Conservation (phyloP, 2,329 filamentous ascomycete species). For the Neoscytalidium dimidiatum region DNA sequence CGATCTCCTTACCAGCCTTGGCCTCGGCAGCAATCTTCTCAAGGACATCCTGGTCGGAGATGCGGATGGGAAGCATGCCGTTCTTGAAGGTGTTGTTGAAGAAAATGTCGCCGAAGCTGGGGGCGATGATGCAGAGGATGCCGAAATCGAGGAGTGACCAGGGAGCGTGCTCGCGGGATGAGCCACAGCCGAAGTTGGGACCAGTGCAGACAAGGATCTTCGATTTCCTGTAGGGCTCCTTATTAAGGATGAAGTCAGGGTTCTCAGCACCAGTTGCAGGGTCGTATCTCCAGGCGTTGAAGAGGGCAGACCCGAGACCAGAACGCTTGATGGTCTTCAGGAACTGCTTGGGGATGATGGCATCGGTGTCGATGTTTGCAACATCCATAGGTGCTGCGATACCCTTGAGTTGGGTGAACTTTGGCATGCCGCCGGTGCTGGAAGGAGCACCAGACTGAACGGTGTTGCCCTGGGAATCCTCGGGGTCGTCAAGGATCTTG, state of each 20-base stretch:
- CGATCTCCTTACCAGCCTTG: slow-evolving; percentile 76
- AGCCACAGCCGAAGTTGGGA: slow-evolving; percentile 93
- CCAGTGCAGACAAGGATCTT: slow-evolving; percentile 94
- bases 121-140: slow-evolving; percentile 90
- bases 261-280: slow-evolving; percentile 70
- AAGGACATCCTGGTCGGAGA: slow-evolving; percentile 67
- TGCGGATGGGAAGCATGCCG: slow-evolving; percentile 88
- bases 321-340: slow-evolving; percentile 99
- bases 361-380: slow-evolving; percentile 95
- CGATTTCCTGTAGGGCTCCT: slow-evolving; percentile 77
- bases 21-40: slow-evolving; percentile 76
- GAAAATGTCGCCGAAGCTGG: slow-evolving; percentile 89
- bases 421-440: slow-evolving; percentile 68
- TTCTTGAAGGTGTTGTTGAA: slow-evolving; percentile 99
- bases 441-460: slow-evolving; percentile 50
- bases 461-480: slow-evolving; percentile 70
- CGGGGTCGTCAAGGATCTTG: slow-evolving; percentile 61
- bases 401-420: slow-evolving; percentile 82
- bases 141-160: slow-evolving; percentile 97
- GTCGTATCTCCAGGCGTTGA: slow-evolving; percentile 80
- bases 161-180: slow-evolving; percentile 89
- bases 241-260: slow-evolving; percentile 83
- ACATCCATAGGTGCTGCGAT: slow-evolving; percentile 85
- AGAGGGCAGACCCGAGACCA: slow-evolving; percentile 84
- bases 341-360: slow-evolving; percentile 99